Evolutionary conservation across 2,329 filamentous ascomycete genomes (phyloP).

Genomic region (Ophiostoma sp.): DNA sequence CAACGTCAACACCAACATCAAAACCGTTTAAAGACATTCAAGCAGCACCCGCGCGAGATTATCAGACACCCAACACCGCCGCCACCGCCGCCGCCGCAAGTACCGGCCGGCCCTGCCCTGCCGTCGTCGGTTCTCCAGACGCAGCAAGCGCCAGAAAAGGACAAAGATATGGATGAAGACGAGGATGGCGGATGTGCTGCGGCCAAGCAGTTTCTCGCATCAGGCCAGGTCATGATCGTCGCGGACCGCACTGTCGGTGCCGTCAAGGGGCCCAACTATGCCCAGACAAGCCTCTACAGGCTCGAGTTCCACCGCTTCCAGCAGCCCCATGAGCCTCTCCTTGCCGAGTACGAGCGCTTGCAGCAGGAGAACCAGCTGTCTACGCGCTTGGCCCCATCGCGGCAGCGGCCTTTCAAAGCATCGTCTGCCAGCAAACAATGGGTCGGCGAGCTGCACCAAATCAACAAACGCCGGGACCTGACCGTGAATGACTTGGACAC

Average conservation of each 20-base stretch:
- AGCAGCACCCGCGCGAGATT: constrained; percentile 43
- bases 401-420: not conserved
- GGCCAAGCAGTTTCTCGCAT: constrained; percentile 35
- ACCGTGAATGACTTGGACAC: constrained; percentile 23
- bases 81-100: constrained; percentile 34
- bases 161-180: constrained; percentile 22
- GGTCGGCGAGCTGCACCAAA: constrained; percentile 12
- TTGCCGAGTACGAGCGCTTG: constrained; percentile 39
- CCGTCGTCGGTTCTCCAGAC: not conserved
- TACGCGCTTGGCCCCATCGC: constrained; percentile 12
- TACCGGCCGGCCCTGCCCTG: not conserved
- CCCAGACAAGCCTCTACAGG: constrained; percentile 43
- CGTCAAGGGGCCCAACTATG: constrained; percentile 52
- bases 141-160: not conserved
- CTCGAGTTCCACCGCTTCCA: constrained; percentile 45
- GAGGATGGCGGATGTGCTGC: constrained; percentile 26
- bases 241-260: constrained; percentile 48
- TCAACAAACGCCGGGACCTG: constrained; percentile 23
- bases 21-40: constrained; percentile 33
- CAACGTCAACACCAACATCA: not conserved
- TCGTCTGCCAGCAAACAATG: not conserved
- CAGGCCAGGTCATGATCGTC: constrained; percentile 40
- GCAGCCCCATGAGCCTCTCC: constrained; percentile 42
- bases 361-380: constrained; percentile 40
- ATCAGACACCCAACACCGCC: constrained; percentile 48